These are phyloP conservation scores for Juncus effusus DNA, from an alignment of 176 grass and related monocot genomes.

Conservation along the genomic window DNA sequence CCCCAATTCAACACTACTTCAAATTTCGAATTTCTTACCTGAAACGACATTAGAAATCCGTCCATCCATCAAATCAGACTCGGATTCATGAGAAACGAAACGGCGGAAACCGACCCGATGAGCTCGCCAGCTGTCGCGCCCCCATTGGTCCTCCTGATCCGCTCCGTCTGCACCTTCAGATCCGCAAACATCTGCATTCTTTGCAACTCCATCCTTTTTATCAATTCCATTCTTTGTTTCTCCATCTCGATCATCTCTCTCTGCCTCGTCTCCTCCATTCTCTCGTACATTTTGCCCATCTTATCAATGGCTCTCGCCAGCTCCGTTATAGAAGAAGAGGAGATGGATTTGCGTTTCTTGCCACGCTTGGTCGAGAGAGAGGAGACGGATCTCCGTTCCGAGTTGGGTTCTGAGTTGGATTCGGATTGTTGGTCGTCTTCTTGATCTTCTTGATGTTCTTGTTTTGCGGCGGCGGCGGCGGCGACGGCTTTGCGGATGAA, in stretches of 20 bases:
- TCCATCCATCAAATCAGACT: background rate
- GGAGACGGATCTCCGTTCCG: constrained; percentile 39
- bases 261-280: constrained; percentile 69
- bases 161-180: constrained; percentile 72
- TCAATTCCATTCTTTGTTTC: constrained; percentile 65
- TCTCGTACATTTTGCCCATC: constrained; percentile 89
- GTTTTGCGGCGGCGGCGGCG: constrained; percentile 32
- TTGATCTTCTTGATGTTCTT: constrained; percentile 31
- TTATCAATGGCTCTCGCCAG: constrained; percentile 67
- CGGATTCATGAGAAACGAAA: constrained; percentile 58
- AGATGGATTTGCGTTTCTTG: constrained; percentile 39
- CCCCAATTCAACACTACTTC: too few species aligned
- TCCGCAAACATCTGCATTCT: constrained; percentile 88
- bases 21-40: too few species aligned
- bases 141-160: constrained; percentile 59
- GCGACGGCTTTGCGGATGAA: constrained; percentile 48
- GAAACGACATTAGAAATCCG: too few species aligned
- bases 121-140: constrained; percentile 40
- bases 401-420: constrained; percentile 33
- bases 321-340: constrained; percentile 25
- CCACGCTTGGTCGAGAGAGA: background rate
- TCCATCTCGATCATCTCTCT: constrained; percentile 74
- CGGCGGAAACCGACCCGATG: constrained; percentile 41
- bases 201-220: constrained; percentile 77
- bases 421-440: constrained; percentile 28